Evolutionary conservation across 345 rosid genomes (phyloP).

Genomic region (Eucalyptus globulus): DNA sequence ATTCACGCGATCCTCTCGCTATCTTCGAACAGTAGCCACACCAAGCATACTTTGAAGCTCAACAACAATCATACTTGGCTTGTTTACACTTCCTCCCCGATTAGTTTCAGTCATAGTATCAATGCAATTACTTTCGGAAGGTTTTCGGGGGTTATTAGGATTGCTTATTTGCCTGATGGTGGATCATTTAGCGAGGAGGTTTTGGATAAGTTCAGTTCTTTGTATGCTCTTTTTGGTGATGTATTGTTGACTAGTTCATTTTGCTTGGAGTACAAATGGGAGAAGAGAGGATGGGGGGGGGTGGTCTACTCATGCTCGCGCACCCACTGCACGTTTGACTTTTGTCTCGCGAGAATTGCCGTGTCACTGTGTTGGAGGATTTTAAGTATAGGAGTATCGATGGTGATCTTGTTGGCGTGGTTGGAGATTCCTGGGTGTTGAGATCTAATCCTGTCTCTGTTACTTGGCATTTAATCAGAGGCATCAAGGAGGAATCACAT

Average conservation of each 20-base stretch:
- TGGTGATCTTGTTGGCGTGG: not conserved
- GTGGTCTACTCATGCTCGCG: slow-evolving; percentile 1
- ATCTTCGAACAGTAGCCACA: slow-evolving; percentile 10
- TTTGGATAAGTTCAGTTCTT: not conserved
- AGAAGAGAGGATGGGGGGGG: not conserved
- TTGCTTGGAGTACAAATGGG: not conserved
- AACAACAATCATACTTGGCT: slow-evolving; percentile 87
- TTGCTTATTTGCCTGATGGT: slow-evolving; percentile 33
- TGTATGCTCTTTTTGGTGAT: not conserved
- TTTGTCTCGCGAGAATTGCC: not conserved
- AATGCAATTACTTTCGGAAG: slow-evolving; percentile 33
- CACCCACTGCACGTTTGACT: slow-evolving; percentile 54
- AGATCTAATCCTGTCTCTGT: not conserved
- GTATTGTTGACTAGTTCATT: not conserved
- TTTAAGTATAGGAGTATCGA: not conserved
- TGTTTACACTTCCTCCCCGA: slow-evolving; percentile 55
- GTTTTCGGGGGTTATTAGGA: slow-evolving; percentile 53
- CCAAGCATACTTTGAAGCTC: slow-evolving; percentile 11
- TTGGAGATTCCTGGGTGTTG: not conserved
- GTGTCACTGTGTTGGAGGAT: not conserved
- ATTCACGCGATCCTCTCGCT: slow-evolving; percentile 61
- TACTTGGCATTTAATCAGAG: slow-evolving; percentile 20
- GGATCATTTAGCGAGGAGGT: slow-evolving; percentile 11
- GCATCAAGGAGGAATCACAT: slow-evolving; percentile 31
- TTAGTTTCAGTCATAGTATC: slow-evolving; percentile 23